Evolutionary conservation across 805 yeast species (phyloP), one percentile per base, ranked within the genome.

Genomic region (Brettanomyces sp.): DNA sequence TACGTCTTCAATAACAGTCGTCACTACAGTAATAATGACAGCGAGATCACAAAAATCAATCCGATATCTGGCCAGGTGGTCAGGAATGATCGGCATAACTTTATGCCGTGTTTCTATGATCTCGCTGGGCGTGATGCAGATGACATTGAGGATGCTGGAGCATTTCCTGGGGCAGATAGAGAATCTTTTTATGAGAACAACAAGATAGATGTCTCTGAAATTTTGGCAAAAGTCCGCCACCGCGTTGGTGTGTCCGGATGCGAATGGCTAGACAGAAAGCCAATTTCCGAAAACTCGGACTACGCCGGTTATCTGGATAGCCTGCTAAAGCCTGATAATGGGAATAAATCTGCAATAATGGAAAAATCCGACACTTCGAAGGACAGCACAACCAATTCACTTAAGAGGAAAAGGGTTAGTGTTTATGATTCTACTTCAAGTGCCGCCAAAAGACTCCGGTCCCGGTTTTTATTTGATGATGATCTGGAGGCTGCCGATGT

Each of bases 171-270:
- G 8, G 37, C 37, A 6, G 37, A 35, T 35, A 49, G 46, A 3
- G 49, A 46, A 4, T 34, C 47, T 21, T 49, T 43, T 18, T 42
- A 45, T 30, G 49, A 53, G 32, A 51, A 50, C 14, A 52, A 53
- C 39, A 53, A 52, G 45, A 44, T 61, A 35, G 62, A 66, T 30
- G 62, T 62, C 28, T 73, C 80, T 1, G 77, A 69, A 25, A 75
- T 79, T 12, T 62, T 82, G 1, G 71, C 79, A 57, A 72, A 84
- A 47, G 64, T 87, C 47, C 73, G 97, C 50, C 82, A 80, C 58
- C 77, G 98, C 56, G 66, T 71, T 34, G 95, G 93, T 18, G 74
- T 96, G 56, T 70, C 73, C 42, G 85, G 85, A 36, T 71, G 84
- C 41, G 64, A 74, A 18, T 85, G 84, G 67, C 64, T 90, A 49